Conservation (phyloP, 768 basidiomycete genomes). For the Rossbeevera mucosa region DNA sequence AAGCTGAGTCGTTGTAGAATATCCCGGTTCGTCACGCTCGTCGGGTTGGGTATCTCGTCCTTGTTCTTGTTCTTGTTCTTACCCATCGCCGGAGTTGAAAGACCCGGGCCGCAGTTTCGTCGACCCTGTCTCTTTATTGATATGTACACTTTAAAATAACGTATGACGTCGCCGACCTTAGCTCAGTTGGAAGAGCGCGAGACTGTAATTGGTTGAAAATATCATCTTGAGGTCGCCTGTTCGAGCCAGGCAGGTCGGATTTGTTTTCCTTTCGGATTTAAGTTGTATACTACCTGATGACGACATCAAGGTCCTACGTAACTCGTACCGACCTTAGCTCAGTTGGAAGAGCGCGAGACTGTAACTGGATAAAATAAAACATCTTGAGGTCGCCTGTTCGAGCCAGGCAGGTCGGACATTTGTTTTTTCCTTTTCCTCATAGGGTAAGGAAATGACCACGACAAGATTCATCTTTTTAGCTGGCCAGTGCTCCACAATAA, state of each 20-base stretch:
- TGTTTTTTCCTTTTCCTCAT: not conserved
- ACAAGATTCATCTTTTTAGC: too few relatives aligned
- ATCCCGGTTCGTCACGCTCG: conserved; percentile 61
- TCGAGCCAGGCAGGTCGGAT: conserved; percentile 59
- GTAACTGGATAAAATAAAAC: conserved; percentile 31
- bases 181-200: conserved; percentile 50
- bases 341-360: conserved; percentile 51
- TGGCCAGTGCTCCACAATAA: conserved; percentile 6
- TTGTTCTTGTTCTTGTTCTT: conserved; percentile 59
- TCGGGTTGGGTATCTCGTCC: conserved; percentile 53
- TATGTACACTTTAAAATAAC: not conserved
- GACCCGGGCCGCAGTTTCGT: too few relatives aligned
- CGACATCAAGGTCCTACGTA: too few relatives aligned
- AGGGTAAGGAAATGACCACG: too few relatives aligned
- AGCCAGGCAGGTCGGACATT: conserved; percentile 40
- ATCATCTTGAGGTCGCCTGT: conserved; percentile 59
- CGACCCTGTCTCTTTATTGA: not conserved
- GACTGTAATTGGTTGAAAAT: too few relatives aligned
- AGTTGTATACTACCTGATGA: too few relatives aligned
- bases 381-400: conserved; percentile 46
- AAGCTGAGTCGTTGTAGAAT: conserved; percentile 82
- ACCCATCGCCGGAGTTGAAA: conserved; percentile 43
- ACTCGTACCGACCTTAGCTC: conserved; percentile 32
- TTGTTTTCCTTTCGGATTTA: too few relatives aligned
- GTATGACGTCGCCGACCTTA: conserved; percentile 22